Evolutionary conservation across 2,329 filamentous ascomycete genomes (phyloP).

Genomic region (Penicillium sp.): DNA sequence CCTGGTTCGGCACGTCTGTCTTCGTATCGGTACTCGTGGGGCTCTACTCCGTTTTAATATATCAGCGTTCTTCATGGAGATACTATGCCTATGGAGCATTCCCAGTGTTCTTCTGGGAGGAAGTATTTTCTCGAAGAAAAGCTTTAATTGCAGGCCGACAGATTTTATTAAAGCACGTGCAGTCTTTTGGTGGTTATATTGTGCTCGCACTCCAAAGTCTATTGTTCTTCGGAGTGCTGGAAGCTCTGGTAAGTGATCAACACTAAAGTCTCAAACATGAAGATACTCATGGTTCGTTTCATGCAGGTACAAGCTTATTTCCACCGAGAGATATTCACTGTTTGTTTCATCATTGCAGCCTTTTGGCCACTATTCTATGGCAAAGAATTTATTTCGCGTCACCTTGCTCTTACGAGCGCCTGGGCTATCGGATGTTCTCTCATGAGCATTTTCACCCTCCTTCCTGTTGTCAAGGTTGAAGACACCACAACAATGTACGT

Average conservation of each 20-base stretch:
- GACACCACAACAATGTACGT: slow-evolving; percentile 67
- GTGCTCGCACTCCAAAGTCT: slow-evolving; percentile 62
- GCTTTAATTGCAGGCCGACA: slow-evolving; percentile 65
- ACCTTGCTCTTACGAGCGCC: slow-evolving; percentile 60
- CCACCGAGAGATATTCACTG: slow-evolving; percentile 78
- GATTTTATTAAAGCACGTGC: slow-evolving; percentile 66
- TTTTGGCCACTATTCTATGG: slow-evolving; percentile 79
- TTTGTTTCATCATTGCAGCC: slow-evolving; percentile 69
- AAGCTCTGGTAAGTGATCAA: slow-evolving; percentile 62
- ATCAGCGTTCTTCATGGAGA: slow-evolving; percentile 72
- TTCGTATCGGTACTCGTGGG: slow-evolving; percentile 74
- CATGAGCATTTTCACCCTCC: slow-evolving; percentile 87
- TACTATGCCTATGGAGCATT: slow-evolving; percentile 94
- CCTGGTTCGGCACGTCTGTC: slow-evolving; percentile 53
- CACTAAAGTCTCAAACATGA: slow-evolving; percentile 9
- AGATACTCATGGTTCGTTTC: neutral
- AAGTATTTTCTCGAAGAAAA: slow-evolving; percentile 74
- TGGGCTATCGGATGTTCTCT: slow-evolving; percentile 74
- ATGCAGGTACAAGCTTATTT: slow-evolving; percentile 84
- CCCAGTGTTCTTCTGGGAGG: slow-evolving; percentile 94
- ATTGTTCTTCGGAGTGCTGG: slow-evolving; percentile 69
- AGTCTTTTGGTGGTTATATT: slow-evolving; percentile 54
- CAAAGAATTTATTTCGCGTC: slow-evolving; percentile 62
- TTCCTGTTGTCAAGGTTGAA: slow-evolving; percentile 84
- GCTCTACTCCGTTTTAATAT: slow-evolving; percentile 73